Base-by-base conservation (phyloP, 2,329 filamentous ascomycete genomes). In the Ophiostoma quercus region DNA sequence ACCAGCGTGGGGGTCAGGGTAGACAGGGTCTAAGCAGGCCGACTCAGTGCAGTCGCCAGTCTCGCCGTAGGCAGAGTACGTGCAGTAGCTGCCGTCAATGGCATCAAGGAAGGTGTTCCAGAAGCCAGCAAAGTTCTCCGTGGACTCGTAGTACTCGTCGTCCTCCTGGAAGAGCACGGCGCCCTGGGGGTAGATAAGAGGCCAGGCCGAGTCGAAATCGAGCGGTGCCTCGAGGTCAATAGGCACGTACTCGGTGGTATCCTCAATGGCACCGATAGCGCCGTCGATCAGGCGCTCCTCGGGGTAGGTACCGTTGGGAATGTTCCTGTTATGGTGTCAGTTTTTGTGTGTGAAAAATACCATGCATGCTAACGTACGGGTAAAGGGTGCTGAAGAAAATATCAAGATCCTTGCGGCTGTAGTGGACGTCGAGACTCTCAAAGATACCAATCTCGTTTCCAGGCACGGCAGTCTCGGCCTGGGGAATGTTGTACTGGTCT, bases 81-180 rank as follows among this genome's bases (percentile, higher is more conserved):
- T 80, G 77, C 83, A 84, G 75, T 84, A 84, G 65, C 80, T 82
- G 1, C 81, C 81, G 73, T 83, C 82, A 7, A 83, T 77, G 63
- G 82, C 82, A 70, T 83, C 82, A 4, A 83, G 75, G 74, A 84
- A 82, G 29, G 80, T 82, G 47, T 65, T 67, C 67, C 63, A 65
- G 34, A 67, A 47, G 57, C 70, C 72, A 67, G 32, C 74, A 34
- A 63, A 63, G 5, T 37, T 11, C 1, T 14, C 32, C 8, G 29
- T 34, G 25, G 60, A 63, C 73, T 70, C 74, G 43, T 77, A 77
- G 69, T 70, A 76, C 66, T 76, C 74, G 67, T 77, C 76, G 32
- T 75, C 73, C 1, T 69, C 73, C 47, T 75, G 72, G 70, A 71
- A 75, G 25, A 75, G 70, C n/a, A 80, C 79, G 0, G 80, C 74